phyloP scores from a whole-genome alignment of 495 filamentous ascomycete genomes.

The Clavariopsis aquatica region DNA sequence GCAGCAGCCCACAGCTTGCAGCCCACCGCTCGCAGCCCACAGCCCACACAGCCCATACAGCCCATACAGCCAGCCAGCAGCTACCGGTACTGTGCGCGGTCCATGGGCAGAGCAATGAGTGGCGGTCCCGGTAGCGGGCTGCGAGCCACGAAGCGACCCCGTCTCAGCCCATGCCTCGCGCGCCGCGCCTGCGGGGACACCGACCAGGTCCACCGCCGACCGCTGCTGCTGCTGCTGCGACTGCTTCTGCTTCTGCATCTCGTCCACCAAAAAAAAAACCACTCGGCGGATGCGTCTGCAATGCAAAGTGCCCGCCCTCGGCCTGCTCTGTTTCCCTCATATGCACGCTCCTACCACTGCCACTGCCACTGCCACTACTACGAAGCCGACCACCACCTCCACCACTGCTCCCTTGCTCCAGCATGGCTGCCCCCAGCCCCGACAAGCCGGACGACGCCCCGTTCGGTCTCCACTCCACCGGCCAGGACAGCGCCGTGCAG shows the following conservation, averaged over 20 bases:
- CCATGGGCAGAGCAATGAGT: too few relatives aligned
- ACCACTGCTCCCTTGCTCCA: not conserved
- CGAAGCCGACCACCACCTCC: not conserved
- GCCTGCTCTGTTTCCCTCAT: not conserved
- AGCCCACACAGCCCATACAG: too few relatives aligned
- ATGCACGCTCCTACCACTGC: not conserved
- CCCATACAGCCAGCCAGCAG: too few relatives aligned
- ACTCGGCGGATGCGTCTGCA: not conserved
- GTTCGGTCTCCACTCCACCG: constrained; percentile 13
- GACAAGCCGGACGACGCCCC: constrained; percentile 12
- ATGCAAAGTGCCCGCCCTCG: not conserved
- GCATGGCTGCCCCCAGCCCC: constrained; percentile 6
- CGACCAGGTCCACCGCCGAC: too few relatives aligned
- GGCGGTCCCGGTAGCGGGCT: too few relatives aligned
- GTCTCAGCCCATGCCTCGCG: not conserved
- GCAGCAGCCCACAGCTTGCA: not conserved
- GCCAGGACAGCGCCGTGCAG: constrained; percentile 20
- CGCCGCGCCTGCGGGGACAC: not conserved
- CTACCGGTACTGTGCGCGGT: too few relatives aligned
- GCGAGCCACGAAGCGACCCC: too few relatives aligned
- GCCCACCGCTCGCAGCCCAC: too few relatives aligned
- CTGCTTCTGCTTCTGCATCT: too few relatives aligned
- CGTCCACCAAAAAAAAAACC: too few relatives aligned
- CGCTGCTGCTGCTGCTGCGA: too few relatives aligned
- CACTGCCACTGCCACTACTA: too few relatives aligned